Percentiles rank a stretch among this genome's conserved stretches.
phyloP scores from a whole-genome alignment of 176 grass and related monocot species.

The Bothriochloa decipiens region DNA sequence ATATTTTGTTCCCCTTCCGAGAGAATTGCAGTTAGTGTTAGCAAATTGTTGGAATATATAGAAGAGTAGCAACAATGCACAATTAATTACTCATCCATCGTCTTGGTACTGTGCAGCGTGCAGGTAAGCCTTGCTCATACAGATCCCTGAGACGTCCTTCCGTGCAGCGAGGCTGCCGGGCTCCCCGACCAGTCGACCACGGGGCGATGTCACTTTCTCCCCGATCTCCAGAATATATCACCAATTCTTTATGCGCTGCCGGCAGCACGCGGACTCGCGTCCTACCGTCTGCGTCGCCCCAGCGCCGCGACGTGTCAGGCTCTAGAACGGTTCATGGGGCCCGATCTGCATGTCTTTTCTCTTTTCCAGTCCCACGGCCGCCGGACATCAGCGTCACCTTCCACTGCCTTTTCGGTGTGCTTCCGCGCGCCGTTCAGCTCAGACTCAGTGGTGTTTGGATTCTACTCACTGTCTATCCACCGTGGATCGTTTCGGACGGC shows the following conservation, averaged over 20 bases:
- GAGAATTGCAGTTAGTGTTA: too few species aligned
- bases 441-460: background rate
- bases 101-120: too few species aligned
- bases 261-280: background rate
- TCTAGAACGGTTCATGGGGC: background rate
- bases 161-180: too few species aligned
- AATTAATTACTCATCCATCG: too few species aligned
- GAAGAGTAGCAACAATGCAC: too few species aligned
- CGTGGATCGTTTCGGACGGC: too few species aligned
- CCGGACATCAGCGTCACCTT: background rate
- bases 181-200: background rate
- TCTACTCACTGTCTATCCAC: background rate
- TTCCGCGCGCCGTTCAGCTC: background rate
- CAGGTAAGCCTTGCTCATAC: too few species aligned
- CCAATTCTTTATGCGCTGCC: background rate
- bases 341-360: background rate
- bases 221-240: background rate
- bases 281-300: background rate
- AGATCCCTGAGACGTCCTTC: too few species aligned
- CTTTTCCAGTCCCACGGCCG: background rate
- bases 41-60: too few species aligned
- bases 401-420: background rate
- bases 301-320: background rate
- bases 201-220: background rate
- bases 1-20: too few species aligned